phyloP scores from a whole-genome alignment of 805 yeast genomes.

The Yarrowia sp. region DNA sequence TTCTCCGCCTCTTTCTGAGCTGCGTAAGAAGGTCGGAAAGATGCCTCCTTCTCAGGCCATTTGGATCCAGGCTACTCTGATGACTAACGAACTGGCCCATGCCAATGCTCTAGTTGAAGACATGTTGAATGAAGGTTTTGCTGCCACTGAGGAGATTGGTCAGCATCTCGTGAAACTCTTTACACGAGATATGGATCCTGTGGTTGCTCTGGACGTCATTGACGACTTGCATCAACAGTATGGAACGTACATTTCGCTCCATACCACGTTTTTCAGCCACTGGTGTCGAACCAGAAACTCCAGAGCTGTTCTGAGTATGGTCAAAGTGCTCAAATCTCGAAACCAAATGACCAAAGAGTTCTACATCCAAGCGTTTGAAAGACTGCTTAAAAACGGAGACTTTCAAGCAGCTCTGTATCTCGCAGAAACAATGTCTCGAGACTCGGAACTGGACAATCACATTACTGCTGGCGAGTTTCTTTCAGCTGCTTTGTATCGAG shows the following conservation, averaged over 20 bases:
- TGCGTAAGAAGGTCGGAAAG: background rate
- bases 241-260: background rate
- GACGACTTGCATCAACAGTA: background rate
- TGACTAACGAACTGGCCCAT: background rate
- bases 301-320: background rate
- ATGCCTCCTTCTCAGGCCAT: background rate
- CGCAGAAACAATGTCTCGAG: background rate
- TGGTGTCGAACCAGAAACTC: slow-evolving; percentile 18
- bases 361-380: background rate
- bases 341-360: background rate
- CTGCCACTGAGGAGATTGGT: background rate
- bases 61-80: background rate
- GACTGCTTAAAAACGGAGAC: background rate
- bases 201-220: background rate
- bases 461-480: background rate
- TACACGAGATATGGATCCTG: background rate
- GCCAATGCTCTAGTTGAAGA: background rate
- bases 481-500: background rate
- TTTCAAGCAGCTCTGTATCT: background rate
- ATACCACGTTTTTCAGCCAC: slow-evolving; percentile 7
- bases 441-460: background rate
- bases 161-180: slow-evolving; percentile 4
- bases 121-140: slow-evolving; percentile 1
- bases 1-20: background rate
- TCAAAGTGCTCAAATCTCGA: background rate